Evolutionary conservation across 768 basidiomycete genomes (phyloP), one percentile per base, ranked within the genome.

Genomic region (Harrya chromipes): DNA sequence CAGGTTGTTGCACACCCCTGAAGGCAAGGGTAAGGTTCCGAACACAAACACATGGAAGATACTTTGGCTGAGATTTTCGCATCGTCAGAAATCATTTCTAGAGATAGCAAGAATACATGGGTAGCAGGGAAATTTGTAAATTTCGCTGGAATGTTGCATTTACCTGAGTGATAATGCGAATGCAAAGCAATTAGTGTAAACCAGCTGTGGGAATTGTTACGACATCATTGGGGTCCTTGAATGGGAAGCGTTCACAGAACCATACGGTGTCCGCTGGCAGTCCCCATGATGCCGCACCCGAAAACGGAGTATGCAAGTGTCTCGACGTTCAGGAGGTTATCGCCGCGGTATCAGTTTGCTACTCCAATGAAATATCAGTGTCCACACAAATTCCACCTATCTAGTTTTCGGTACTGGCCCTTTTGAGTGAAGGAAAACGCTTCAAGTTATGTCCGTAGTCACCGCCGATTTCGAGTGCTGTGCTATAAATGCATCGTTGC

Each of bases 21-120:
- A 29, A 29, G 8, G 33, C 14, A 33, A 33, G 33, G 10, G 6
- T 29, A 11, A 29, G 29, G 11, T 29, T 29, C 11, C 16, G 33
- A 33, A 33, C 8, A 23, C 21, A 21, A 38, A 37, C 17, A 14
- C 11, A 38, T 27, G 26, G 19, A 6, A 36, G 29, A 9, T 21
- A 31, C 33, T 14, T 33, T 6, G 31, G 6, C 14, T 33, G 14
- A 14, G 13, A 16, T 33, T 33, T 23, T 16, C 33, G 3, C 31
- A 11, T 31, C 31, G 27, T 14, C 31, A 14, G 31, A 6, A 31
- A 31, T 33, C 33, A 16, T 33, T 16, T 23, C 16, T 16, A 20
- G 41, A 53, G 57, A 54, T 60, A 52, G 7, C 60, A 63, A 63
- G 19, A 57, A 57, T 57, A 60, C 45, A 44, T 54, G 41, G 56